Base-by-base conservation (phyloP, 2,329 filamentous ascomycete species). In the Colletotrichum costaricense region DNA sequence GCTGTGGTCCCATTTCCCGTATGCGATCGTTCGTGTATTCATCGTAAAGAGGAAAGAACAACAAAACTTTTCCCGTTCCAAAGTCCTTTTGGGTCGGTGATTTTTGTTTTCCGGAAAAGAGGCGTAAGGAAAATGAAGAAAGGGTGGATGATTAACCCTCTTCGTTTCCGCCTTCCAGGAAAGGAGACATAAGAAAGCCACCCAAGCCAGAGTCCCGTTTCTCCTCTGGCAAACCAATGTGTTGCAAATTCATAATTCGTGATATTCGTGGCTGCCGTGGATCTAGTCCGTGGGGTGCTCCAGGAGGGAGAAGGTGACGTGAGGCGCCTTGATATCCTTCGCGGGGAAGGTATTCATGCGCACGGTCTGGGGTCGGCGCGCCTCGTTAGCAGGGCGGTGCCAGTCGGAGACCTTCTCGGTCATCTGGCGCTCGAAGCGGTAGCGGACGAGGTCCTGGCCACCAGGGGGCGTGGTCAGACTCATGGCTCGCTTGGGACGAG, bases 381-480 rank as follows among this genome's bases (percentile, higher is more conserved):
- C 63, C 55, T 75, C 72, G 33, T 42, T 30, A 30, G 62, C 28
- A 7, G 68, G 38, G 28, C 12, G 35, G 42, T 70, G 70, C 73
- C 73, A 74, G 49, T 74, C 73, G 33, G 62, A 60, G 55, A 62
- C 60, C 73, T 78, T 78, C 72, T 77, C 75, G 38, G 77, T 77
- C 75, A 84, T 83, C 76, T 82, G 83, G 75, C 83, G 83, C 75
- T 84, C 82, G 75, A 86, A 85, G 60, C 77, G 80, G 78, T 85
- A 88, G 68, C 84, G 84, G 70, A 87, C 81, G 38, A 88, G 83
- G 64, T 83, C 84, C 42, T 79, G 81, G 65, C 82, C 82, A 59
- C 83, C 84, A 5, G 82, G 81, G 55, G 87, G 87, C 19, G 84
- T 83, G 54, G 84, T 85, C 76, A 88, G 80, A 63, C 83, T 82